Conservation (phyloP, 2,329 filamentous ascomycete genomes). For the Monilinia aucupariae region DNA sequence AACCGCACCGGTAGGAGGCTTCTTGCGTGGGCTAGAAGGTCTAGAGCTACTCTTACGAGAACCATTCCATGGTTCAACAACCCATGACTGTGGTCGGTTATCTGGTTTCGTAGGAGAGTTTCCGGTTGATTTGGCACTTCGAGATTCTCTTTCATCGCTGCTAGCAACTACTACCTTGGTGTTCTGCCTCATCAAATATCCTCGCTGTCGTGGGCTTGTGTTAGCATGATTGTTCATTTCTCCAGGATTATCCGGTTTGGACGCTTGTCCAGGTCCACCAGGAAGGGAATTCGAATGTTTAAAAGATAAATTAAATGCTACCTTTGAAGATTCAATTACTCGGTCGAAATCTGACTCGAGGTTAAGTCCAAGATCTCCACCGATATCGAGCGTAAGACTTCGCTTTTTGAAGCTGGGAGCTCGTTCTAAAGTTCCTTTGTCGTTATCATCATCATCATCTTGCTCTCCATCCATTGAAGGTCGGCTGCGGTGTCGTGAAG, state of each 20-base stretch:
- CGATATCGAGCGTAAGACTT: constrained; percentile 73
- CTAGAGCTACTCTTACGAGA: constrained; percentile 64
- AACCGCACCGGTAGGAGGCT: constrained; percentile 48
- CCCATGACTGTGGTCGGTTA: constrained; percentile 82
- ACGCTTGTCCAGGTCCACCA: constrained; percentile 43
- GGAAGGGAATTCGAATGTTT: constrained; percentile 24
- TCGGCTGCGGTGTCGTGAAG: constrained; percentile 53
- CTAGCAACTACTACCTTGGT: constrained; percentile 95
- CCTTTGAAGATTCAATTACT: constrained; percentile 96
- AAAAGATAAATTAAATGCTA: constrained; percentile 48
- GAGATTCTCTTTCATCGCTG: constrained; percentile 52
- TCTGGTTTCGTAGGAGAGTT: constrained; percentile 67
- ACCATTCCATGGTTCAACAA: constrained; percentile 93
- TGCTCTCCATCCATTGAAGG: constrained; percentile 45
- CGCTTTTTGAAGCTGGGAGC: constrained; percentile 73
- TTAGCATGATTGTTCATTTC: constrained; percentile 50
- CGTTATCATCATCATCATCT: constrained; percentile 28
- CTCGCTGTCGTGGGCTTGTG: constrained; percentile 67
- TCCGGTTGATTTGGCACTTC: constrained; percentile 53
- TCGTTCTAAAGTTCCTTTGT: constrained; percentile 40
- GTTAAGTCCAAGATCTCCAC: constrained; percentile 72
- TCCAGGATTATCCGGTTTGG: constrained; percentile 26
- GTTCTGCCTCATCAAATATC: constrained; percentile 97
- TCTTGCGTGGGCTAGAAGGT: constrained; percentile 40
- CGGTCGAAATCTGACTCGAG: constrained; percentile 90